A percentile compares a stretch with the other conserved stretches of the same genome.
Conservation (phyloP, 345 rosid species). For the Rhodamnia argentea region DNA sequence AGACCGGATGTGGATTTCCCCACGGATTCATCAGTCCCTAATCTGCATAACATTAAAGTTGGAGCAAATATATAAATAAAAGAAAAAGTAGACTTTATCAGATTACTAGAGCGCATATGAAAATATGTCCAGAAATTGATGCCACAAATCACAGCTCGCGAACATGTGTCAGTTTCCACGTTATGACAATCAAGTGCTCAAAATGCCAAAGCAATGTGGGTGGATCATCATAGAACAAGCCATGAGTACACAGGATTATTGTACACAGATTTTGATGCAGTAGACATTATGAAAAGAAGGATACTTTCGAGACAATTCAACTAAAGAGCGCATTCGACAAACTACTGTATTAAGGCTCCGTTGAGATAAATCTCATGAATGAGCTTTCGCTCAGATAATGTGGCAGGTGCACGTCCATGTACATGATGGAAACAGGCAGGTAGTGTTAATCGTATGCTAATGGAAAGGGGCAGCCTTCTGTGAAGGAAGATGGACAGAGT, state of each 20-base stretch:
- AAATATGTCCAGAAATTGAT: not conserved
- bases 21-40: constrained; percentile 34
- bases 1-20: constrained; percentile 44
- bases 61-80: not conserved
- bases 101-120: not conserved
- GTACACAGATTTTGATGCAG: not conserved
- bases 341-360: not conserved
- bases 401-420: not conserved
- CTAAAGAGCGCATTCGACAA: not conserved
- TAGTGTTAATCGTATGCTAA: not conserved
- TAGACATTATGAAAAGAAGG: not conserved
- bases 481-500: not conserved
- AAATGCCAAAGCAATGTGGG: not conserved
- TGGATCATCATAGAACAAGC: not conserved
- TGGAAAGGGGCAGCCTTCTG: not conserved
- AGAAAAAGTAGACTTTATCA: not conserved
- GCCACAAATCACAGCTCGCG: not conserved
- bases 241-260: not conserved
- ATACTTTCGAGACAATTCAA: not conserved
- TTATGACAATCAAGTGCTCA: not conserved
- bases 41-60: constrained; percentile 26
- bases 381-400: not conserved
- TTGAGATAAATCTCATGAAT: not conserved
- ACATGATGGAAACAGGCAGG: not conserved
- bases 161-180: not conserved